Evolutionary conservation across 2,329 filamentous ascomycete genomes (phyloP), one percentile per base, ranked within the genome.

Genomic region (Diaporthe sp.): DNA sequence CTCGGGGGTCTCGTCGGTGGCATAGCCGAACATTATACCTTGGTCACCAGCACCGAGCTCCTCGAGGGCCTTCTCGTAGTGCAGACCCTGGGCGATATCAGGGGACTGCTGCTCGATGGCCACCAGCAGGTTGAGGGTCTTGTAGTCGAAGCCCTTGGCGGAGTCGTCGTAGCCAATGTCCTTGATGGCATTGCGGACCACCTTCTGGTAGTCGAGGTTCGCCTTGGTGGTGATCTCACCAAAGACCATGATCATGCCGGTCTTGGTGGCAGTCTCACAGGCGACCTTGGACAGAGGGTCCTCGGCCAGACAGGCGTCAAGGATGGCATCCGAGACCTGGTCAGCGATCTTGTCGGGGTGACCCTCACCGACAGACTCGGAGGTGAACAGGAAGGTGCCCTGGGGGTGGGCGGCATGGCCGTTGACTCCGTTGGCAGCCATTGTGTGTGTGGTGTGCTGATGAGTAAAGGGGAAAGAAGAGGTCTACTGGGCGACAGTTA

Each of bases 11-110:
- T 99, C 97, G 84, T 99, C 97, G 83, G 97, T 98, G 86, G 97
- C 97, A 91, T 99, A 99, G 83, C 97, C 97, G 88, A 99, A 99
- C 97, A 99, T 99, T 91, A 99, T 98, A 91, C 97, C 97, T 91
- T 99, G 97, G 88, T 99, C 97, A 94, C 97, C 97, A 78, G 97
- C 97, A 87, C 97, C 97, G 79, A 99, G 93, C 89, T 98, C 93
- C 92, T 99, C 97, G 68, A 99, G 94, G 80, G 95, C 95, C 90
- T 98, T 92, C 80, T 99, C 97, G 87, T 98, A 98, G 91, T 98
- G 95, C 75, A 99, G 95, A 91, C 97, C 97, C 90, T 98, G 97
- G 81, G 97, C 97, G 84, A 99, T 99, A 87, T 99, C 97, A 83
- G 96, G 94, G 77, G 96, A 98, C 89, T 99, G 97, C 90, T 99